A percentile compares a stretch with the other conserved stretches of the same genome.
Evolutionary conservation across 495 filamentous ascomycete genomes (phyloP).

Genomic region (Tuber umbilicatum): DNA sequence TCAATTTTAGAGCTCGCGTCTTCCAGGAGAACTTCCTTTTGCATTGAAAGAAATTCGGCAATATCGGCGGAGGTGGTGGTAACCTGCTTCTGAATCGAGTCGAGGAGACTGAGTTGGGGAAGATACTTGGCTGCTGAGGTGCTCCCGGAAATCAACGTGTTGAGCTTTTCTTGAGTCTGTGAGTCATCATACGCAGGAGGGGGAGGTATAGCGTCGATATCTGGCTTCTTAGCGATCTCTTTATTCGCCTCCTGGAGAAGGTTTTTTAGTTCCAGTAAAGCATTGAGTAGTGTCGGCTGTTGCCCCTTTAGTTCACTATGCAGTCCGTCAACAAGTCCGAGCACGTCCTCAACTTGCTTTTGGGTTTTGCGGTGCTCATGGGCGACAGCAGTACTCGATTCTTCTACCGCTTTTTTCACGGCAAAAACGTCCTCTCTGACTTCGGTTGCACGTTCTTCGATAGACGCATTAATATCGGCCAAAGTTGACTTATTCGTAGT

Average conservation of each 20-base stretch:
- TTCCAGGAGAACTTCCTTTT: slow-evolving; percentile 69
- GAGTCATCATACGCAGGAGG: slow-evolving; percentile 58
- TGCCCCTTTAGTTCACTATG: slow-evolving; percentile 40
- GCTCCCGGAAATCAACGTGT: slow-evolving; percentile 68
- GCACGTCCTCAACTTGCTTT: slow-evolving; percentile 35
- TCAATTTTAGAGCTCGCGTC: slow-evolving; percentile 72
- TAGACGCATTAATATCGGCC: slow-evolving; percentile 46
- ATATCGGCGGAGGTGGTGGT: slow-evolving; percentile 78
- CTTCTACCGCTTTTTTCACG: slow-evolving; percentile 37
- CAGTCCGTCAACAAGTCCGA: slow-evolving; percentile 37
- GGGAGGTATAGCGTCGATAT: slow-evolving; percentile 35
- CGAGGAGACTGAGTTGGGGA: slow-evolving; percentile 65
- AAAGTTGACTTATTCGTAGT: slow-evolving; percentile 16
- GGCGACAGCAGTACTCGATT: slow-evolving; percentile 20
- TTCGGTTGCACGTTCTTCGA: slow-evolving; percentile 50
- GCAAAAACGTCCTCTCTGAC: slow-evolving; percentile 45
- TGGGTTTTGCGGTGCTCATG: slow-evolving; percentile 39
- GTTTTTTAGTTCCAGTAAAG: slow-evolving; percentile 42
- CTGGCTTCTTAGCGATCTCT: slow-evolving; percentile 31
- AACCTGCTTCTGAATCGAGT: slow-evolving; percentile 84
- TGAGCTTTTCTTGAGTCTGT: slow-evolving; percentile 73
- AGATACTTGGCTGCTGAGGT: slow-evolving; percentile 52
- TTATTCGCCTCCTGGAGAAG: slow-evolving; percentile 41
- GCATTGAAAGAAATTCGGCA: slow-evolving; percentile 72
- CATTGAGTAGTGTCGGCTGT: slow-evolving; percentile 36